Evolutionary conservation across 176 grass and related monocot species (phyloP), one percentile per base, ranked within the genome.

Genomic region (Bothriochloa decipiens): DNA sequence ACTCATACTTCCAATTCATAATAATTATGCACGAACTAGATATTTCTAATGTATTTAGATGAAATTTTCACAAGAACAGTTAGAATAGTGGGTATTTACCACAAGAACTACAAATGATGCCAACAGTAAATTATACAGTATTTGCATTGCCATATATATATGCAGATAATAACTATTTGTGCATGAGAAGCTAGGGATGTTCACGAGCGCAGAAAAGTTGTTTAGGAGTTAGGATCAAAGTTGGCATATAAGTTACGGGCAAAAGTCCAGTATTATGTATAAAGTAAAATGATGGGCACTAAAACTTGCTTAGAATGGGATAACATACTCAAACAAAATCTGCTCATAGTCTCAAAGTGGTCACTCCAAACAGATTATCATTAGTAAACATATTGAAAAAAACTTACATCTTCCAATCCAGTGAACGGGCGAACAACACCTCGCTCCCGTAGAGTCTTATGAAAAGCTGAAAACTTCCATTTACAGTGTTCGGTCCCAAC

Each of bases 361-460:
- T 11, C 12, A 36, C 4, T 20, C 26, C n/a, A 39, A 47, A 80
- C 15, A 74, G 62, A 65, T 40, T 66, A 39, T 78, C 22, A 45
- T 37, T 62, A 69, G 70, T 68, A 82, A 65, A 3, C 76, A 27
- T 43, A 76, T 20, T 39, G 26, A 42, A 20, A 74, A 53, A 55
- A 29, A 73, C 93, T 88, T 90, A 98, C 96, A 92, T 98, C 96
- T 85, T 98, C 96, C 68, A 98, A 89, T 52, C 96, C 96, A 29
- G 93, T 90, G 74, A 98, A 93, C 6, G 89, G 93, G 17, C 85
- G 92, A 36, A 87, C 91, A 81, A 95, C 72, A 80, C 96, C 91
- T 83, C 81, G 81, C 46, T 98, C 93, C 42, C 83, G 91, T 28
- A 98, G 79, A 72, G 79, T 90, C 74, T 92, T 98, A 83, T 95